phyloP scores from a whole-genome alignment of 306 rosid genomes.

The Vigna hirtella region DNA sequence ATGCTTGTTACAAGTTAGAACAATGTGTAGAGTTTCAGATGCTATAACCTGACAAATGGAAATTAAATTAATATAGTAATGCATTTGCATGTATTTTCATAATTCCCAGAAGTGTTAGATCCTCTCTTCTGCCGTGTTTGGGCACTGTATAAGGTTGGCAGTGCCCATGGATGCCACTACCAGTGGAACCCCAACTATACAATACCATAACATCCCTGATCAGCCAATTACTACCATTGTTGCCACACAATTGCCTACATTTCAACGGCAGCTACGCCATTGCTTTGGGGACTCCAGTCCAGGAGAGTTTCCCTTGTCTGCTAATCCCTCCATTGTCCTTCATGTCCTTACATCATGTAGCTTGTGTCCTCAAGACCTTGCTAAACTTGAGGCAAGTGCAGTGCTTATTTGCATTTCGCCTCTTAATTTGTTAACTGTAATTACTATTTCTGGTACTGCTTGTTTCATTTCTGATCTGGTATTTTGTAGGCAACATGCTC shows the following conservation, averaged over 20 bases:
- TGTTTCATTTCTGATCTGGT: conserved; percentile 48
- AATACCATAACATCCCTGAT: conserved; percentile 77
- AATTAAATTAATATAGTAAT: conserved; percentile 51
- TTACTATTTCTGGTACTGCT: conserved; percentile 38
- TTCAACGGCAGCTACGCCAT: conserved; percentile 69
- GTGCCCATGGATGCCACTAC: conserved; percentile 93
- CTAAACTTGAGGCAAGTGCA: conserved; percentile 80
- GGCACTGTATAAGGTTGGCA: conserved; percentile 74
- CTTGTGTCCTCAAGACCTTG: conserved; percentile 86
- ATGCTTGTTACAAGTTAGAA: conserved; percentile 21
- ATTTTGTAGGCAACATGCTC: conserved; percentile 88
- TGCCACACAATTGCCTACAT: conserved; percentile 59
- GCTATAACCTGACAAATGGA: conserved; percentile 39
- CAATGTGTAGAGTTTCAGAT: conserved; percentile 32
- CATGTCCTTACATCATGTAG: conserved; percentile 79
- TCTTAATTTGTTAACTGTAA: conserved; percentile 13
- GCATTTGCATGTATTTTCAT: conserved; percentile 51
- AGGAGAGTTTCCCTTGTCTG: conserved; percentile 87
- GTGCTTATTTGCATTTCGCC: conserved; percentile 33
- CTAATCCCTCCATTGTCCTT: conserved; percentile 83
- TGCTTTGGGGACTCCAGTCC: conserved; percentile 74
- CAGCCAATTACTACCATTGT: conserved; percentile 68
- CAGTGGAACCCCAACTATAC: conserved; percentile 73
- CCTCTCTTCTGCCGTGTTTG: conserved; percentile 53
- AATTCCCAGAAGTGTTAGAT: conserved; percentile 58